Evolutionary conservation across 345 rosid genomes (phyloP), one percentile per base, ranked within the genome.

Genomic region (Crucihimalaya himalaica): DNA sequence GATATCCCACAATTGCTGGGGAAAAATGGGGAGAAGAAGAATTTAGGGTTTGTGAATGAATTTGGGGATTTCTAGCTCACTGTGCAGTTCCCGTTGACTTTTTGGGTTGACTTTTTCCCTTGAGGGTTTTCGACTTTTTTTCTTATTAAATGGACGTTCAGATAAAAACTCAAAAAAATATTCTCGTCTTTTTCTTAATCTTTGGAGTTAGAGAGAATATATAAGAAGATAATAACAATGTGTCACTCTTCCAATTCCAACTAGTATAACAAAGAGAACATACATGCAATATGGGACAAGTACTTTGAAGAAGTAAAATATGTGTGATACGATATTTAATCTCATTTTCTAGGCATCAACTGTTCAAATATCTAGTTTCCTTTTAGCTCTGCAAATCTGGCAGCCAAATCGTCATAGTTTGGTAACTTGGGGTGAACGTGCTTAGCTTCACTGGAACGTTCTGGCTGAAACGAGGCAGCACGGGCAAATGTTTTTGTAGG

Each of bases 401-500:
- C 98, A 5, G 99, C 96, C 86, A 95, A 78, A 71, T 88, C 94
- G 47, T 95, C 99, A 47, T 90, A 95, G 75, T 95, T 87, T 4
- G 98, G 99, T 71, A 95, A 81, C 78, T 92, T 95, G 1, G 98
- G 99, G 81, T 95, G 99, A 75, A 95, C 99, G 34, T 95, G 99
- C 54, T 83, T 79, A 8, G 93, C 91, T 28, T 78, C 73, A 70
- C 61, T 78, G 2, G 88, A 84, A 68, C 88, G 77, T 52, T 84
- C 97, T 6, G 91, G 86, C 76, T 90, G 96, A 46, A 95, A 90
- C 34, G 99, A 79, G 68, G 91, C 79, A 34, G 94, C 92, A 23
- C 97, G 92, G 46, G 78, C 65, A 64, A 71, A 81, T 4, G 79
- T 87, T 76, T 87, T 90, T 9, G 76, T 46, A 34, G 70, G 21